Percentiles rank a stretch among this genome's conserved stretches.
Evolutionary conservation across 2,329 filamentous ascomycete species (phyloP).

Genomic region (Aspergillus tanneri): DNA sequence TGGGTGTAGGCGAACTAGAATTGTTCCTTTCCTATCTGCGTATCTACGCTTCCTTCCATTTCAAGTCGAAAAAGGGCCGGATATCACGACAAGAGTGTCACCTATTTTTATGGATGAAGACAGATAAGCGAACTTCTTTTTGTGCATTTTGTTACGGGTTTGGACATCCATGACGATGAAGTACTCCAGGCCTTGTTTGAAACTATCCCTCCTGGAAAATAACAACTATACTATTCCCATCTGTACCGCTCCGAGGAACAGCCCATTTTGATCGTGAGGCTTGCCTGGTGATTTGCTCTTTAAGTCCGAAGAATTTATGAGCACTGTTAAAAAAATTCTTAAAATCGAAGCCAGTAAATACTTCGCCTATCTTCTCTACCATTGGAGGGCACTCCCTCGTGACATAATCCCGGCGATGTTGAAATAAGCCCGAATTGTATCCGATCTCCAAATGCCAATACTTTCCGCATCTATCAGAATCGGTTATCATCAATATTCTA

Average conservation of each 20-base stretch:
- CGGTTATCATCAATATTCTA: neutral
- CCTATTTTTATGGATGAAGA: too few relatives aligned
- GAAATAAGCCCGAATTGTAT: conserved; percentile 8
- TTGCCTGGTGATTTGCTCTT: neutral
- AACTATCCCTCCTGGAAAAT: neutral
- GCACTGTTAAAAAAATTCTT: neutral
- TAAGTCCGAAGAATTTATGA: neutral
- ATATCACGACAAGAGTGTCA: neutral
- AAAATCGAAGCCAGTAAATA: neutral
- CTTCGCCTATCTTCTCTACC: neutral
- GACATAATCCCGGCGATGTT: neutral
- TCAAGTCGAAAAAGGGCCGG: neutral
- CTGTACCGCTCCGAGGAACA: neutral
- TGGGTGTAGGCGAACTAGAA: neutral
- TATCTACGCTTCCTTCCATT: neutral
- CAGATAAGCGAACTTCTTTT: neutral
- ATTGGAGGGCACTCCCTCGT: neutral
- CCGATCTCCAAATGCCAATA: conserved; percentile 4
- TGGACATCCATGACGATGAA: conserved; percentile 3
- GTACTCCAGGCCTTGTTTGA: neutral
- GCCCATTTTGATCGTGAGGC: neutral
- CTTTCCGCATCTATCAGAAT: conserved; percentile 1
- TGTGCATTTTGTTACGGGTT: conserved; percentile 5
- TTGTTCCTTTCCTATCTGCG: neutral
- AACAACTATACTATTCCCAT: neutral